These are phyloP conservation scores for Paraurostyla sp. DNA, from an alignment of 73 alveolate species.

Conservation along the genomic window DNA sequence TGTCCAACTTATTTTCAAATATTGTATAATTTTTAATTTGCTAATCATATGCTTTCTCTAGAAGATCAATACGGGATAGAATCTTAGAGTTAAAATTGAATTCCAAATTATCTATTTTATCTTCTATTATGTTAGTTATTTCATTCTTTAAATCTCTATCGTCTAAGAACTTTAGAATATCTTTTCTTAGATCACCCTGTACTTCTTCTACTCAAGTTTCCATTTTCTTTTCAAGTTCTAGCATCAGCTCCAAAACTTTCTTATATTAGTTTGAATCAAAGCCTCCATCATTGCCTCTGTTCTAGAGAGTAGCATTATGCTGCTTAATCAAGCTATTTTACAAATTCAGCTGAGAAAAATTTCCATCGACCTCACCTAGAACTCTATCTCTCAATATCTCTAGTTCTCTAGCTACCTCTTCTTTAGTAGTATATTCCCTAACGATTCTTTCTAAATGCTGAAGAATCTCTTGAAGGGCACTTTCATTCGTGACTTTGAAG, in stretches of 20 bases:
- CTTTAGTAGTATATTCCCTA: constrained; percentile 35
- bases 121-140: constrained; percentile 13
- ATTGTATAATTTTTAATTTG: constrained; percentile 1
- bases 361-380: not conserved
- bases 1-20: constrained; percentile 42
- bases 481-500: constrained; percentile 21
- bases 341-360: not conserved
- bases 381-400: constrained; percentile 29
- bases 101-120: constrained; percentile 52
- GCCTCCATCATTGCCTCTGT: not conserved
- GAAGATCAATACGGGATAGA: constrained; percentile 37
- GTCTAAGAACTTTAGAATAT: not conserved
- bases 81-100: constrained; percentile 41
- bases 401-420: constrained; percentile 48
- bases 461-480: constrained; percentile 35
- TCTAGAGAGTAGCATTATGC: not conserved
- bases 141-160: constrained; percentile 22
- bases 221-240: constrained; percentile 46
- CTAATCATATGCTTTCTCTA: constrained; percentile 51
- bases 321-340: not conserved
- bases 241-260: constrained; percentile 46
- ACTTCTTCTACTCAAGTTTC: constrained; percentile 57
- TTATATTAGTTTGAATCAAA: not conserved
- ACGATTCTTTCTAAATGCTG: constrained; percentile 51
- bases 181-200: constrained; percentile 23